Evolutionary conservation across 177 flowering plant species (phyloP), one percentile per base, ranked within the genome.

Genomic region (Vitis hybrid): DNA sequence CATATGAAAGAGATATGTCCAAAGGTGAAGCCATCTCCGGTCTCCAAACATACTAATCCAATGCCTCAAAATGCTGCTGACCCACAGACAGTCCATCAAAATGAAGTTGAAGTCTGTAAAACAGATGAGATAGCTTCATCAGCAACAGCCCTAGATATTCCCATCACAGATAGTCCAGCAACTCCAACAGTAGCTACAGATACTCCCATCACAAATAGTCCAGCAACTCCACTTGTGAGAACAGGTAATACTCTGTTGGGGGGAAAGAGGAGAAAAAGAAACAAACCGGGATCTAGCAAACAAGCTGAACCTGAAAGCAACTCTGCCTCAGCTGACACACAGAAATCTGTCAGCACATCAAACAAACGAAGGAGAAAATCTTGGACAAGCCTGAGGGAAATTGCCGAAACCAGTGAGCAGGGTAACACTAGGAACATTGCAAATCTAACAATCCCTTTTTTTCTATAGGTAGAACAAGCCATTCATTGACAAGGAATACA

Each of bases 331-430:
- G 46, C 60, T 13, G 85, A 79, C 18, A 65, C 66, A 9, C 85
- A 71, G 48, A 79, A 79, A 21, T 64, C 66, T 11, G 63, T 15
- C 4, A 46, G 60, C 46, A 52, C 73, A 5, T 83, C 91, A 40
- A 81, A 67, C 65, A 93, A 82, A 72, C 78, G 85, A 64, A 86
- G 70, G 78, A 89, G 82, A 80, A 91, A 84, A 80, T 67, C 85
- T 15, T 87, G 91, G 94, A 83, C 88, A 4, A 91, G 85, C 57
- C 75, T 93, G 70, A 89, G 86, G 81, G 90, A 93, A 71, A 85
- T 88, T 64, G 91, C 87, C n/a, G 85, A 84, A 68, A 80, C 70
- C 9, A 73, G 65, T 21, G 77, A 82, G 65, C 80, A 66, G 0
- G 55, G 65, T 30, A 71, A 48, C 46, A 70, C 21, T n/a, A 62